phyloP scores from a whole-genome alignment of 2,329 filamentous ascomycete genomes.

The Cyclaneusma minus region DNA sequence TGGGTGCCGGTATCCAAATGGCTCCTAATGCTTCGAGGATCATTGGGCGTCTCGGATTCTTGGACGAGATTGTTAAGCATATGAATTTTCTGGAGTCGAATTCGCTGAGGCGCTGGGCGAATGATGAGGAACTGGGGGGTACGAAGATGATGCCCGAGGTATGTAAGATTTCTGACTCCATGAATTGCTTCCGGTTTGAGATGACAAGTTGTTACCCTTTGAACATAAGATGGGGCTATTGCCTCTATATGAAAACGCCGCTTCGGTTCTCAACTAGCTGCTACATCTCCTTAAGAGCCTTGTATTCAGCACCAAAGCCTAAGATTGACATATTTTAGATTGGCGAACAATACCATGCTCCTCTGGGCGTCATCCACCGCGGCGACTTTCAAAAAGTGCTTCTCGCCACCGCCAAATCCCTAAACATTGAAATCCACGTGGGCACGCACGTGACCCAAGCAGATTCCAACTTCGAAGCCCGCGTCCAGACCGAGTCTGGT shows the following conservation, averaged over 20 bases:
- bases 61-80: slow-evolving; percentile 7
- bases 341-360: slow-evolving; percentile 1
- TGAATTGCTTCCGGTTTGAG: no score
- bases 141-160: slow-evolving; percentile 3
- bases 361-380: slow-evolving; percentile 8
- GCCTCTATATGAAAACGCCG: no score
- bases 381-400: slow-evolving; percentile 8
- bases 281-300: no score
- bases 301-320: no score
- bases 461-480: background rate
- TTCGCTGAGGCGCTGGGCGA: slow-evolving; percentile 8
- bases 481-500: slow-evolving; percentile 4
- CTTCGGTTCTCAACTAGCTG: no score
- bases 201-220: no score
- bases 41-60: slow-evolving; percentile 6
- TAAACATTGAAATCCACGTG: slow-evolving; percentile 4
- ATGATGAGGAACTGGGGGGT: slow-evolving; percentile 3
- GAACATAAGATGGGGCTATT: no score
- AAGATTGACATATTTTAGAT: no score
- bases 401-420: slow-evolving; percentile 4
- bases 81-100: slow-evolving; percentile 15
- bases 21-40: slow-evolving; percentile 9
- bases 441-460: slow-evolving; percentile 1
- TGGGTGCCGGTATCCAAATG: slow-evolving; percentile 12
- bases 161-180: background rate